Evolutionary conservation across 305 asterid species (phyloP).

Genomic region (Fraxinus greggii): DNA sequence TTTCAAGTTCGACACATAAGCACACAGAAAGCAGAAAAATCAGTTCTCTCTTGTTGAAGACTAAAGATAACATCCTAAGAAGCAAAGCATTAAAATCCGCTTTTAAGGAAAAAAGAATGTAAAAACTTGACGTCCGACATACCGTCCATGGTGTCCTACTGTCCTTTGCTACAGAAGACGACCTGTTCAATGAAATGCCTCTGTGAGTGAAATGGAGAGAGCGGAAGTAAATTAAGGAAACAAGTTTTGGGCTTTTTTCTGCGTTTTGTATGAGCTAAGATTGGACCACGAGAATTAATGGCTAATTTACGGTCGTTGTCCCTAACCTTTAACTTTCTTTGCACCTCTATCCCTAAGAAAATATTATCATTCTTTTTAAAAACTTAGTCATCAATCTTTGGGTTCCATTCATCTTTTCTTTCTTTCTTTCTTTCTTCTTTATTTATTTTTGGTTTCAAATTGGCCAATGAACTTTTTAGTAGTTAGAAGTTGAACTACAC

Average conservation of each 20-base stretch:
- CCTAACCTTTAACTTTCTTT: not conserved
- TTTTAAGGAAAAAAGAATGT: not conserved
- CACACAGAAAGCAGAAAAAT: not conserved
- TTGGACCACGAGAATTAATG: not conserved
- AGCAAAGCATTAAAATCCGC: not conserved
- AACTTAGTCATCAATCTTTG: not conserved
- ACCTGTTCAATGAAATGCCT: slow-evolving; percentile 17
- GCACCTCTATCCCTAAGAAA: not conserved
- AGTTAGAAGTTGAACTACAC: not conserved
- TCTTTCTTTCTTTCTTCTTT: too few relatives aligned
- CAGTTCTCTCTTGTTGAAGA: slow-evolving; percentile 1
- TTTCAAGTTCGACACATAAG: not conserved
- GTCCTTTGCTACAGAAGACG: slow-evolving; percentile 11
- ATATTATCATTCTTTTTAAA: not conserved
- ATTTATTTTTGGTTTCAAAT: not conserved
- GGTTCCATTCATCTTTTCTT: not conserved
- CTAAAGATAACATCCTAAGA: not conserved
- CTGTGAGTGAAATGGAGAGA: too few relatives aligned
- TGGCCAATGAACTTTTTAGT: not conserved
- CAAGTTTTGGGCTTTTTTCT: too few relatives aligned
- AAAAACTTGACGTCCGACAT: slow-evolving; percentile 16
- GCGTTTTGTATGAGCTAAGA: not conserved
- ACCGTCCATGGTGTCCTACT: slow-evolving; percentile 61
- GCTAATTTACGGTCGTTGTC: not conserved
- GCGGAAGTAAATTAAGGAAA: too few relatives aligned